Evolutionary conservation across 208 protist species (phyloP).

Genomic region (Leishmania aethiopica): DNA sequence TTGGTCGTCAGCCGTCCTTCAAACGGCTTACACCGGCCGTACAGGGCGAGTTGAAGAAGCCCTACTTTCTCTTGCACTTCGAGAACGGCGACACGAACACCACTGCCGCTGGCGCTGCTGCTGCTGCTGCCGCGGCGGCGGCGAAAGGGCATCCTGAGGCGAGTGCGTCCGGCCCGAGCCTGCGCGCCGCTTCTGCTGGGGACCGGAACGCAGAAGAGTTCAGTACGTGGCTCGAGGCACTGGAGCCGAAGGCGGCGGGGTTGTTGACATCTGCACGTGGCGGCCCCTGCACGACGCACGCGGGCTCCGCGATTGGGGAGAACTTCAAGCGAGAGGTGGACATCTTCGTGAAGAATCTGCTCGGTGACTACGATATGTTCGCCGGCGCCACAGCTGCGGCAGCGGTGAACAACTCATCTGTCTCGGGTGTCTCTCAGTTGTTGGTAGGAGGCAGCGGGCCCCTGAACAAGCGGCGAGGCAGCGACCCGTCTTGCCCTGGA

Average conservation of each 20-base stretch:
- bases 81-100: constrained; percentile 5
- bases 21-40: constrained; percentile 27
- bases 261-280: constrained; percentile 3
- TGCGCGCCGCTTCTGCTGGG: neutral
- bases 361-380: constrained; percentile 26
- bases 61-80: constrained; percentile 14
- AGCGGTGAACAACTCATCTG: neutral
- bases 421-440: neutral
- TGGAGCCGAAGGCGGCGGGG: constrained; percentile 12
- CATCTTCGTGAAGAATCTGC: constrained; percentile 33
- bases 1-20: constrained; percentile 64
- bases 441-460: neutral
- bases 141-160: neutral
- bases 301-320: constrained; percentile 9
- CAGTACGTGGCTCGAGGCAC: constrained; percentile 28
- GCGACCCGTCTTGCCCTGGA: neutral
- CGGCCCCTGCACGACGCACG: neutral
- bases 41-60: constrained; percentile 5
- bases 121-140: neutral
- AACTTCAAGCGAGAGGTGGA: constrained; percentile 52
- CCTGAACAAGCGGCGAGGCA: neutral
- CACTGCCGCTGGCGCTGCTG: neutral
- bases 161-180: neutral
- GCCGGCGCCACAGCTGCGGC: neutral
- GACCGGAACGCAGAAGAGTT: constrained; percentile 32